Evolutionary conservation across 495 filamentous ascomycete species (phyloP).

Genomic region (Schizothecium vesticola): DNA sequence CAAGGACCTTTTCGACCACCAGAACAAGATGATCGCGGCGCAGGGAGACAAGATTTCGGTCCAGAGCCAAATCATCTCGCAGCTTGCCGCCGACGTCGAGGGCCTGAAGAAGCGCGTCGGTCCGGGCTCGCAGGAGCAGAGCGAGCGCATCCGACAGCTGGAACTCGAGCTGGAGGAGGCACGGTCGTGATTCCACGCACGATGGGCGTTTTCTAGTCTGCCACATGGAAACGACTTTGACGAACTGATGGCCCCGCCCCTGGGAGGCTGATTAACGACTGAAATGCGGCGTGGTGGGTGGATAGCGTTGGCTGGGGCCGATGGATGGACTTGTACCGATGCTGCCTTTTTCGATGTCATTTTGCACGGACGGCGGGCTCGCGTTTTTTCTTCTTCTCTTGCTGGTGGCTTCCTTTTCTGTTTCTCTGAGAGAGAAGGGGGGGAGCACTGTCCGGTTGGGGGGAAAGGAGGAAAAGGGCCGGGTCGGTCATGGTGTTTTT

Average conservation of each 20-base stretch:
- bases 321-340: not conserved
- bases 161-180: conserved; percentile 62
- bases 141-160: conserved; percentile 62
- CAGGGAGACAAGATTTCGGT: conserved; percentile 55
- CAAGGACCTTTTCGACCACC: conserved; percentile 57
- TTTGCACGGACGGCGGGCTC: not conserved
- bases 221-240: not conserved
- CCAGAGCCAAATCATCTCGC: conserved; percentile 54
- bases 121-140: conserved; percentile 54
- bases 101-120: conserved; percentile 60
- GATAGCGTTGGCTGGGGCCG: not conserved
- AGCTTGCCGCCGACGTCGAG: conserved; percentile 64
- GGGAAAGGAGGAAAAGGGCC: not conserved
- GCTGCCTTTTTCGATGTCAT: not conserved
- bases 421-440: not conserved
- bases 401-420: not conserved
- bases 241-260: not conserved
- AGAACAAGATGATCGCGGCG: conserved; percentile 53
- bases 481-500: not conserved
- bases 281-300: not conserved
- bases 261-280: not conserved
- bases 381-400: not conserved
- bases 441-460: not conserved
- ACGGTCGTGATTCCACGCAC: conserved; percentile 18
- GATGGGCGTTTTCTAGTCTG: not conserved